Evolutionary conservation across 2,329 filamentous ascomycete genomes (phyloP), one percentile per base, ranked within the genome.

Genomic region (Aspergillus sp.): DNA sequence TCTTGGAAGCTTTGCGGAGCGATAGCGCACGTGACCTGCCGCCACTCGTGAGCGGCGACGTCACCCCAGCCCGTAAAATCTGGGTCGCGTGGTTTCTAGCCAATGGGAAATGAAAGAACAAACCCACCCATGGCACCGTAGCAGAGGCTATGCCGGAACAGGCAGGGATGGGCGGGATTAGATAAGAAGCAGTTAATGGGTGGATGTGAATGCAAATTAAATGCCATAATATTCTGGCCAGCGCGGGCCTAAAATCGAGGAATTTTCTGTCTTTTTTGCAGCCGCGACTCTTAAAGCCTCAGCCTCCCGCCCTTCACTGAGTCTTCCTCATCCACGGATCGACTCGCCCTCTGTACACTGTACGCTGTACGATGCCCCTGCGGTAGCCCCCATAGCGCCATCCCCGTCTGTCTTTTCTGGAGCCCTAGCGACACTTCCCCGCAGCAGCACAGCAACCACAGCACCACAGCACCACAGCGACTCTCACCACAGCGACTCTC

Each of bases 361-460:
- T 27, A 31, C 27, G 9, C 39, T 39, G 33, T 54, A 48, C 44
- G 19, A 54, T 54, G 52, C 52, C 52, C 52, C 11, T 40, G 52
- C 52, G 40, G 44, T 54, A 54, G 33, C 23, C 44, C 51, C 52
- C 52, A 54, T 54, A 54, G 52, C 52, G 44, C 52, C 52, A 46
- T 15, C 17, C 35, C 40, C 43, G 9, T 15, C 33, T 9, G 15
- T 41, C 27, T 12, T 17, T 12, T 21, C 15, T n/a, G 12, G n/a
- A 46, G 17, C 51, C 52, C 33, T 33, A 47, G 52, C 49, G 25
- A 43, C 49, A 52, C 21, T 21, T 43, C 49, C 49, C 14, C 14
- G 48, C 51, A 37, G 52, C 43, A 33, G 40, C 31, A 35, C 19
- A 11, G 41, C 31, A 31, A 5, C n/a, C 51, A 21, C 14, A 9